Evolutionary conservation across 768 basidiomycete species (phyloP).

Genomic region (Trametes elegans): DNA sequence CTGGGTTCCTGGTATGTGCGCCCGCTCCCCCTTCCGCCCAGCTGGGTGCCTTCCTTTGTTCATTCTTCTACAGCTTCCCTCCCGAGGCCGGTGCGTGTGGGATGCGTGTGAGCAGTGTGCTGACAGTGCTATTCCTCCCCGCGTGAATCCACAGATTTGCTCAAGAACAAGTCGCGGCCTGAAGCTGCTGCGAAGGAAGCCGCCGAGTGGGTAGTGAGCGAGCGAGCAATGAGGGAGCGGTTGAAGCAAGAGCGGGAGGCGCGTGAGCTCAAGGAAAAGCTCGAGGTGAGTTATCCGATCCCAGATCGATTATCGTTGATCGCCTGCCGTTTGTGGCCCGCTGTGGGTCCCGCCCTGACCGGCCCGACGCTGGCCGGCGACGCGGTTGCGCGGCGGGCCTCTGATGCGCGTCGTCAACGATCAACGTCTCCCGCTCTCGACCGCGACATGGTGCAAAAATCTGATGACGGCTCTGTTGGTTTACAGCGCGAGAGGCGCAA

Average conservation of each 20-base stretch:
- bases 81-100: constrained; percentile 23
- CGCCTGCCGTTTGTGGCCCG: constrained; percentile 18
- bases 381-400: not conserved
- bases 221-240: constrained; percentile 73
- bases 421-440: constrained; percentile 4
- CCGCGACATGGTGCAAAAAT: constrained; percentile 3
- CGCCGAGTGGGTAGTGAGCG: constrained; percentile 68
- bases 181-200: constrained; percentile 70
- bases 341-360: not conserved
- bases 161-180: constrained; percentile 83
- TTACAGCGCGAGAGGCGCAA: constrained; percentile 44
- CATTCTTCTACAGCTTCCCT: constrained; percentile 14
- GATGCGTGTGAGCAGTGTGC: constrained; percentile 21
- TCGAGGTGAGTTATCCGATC: constrained; percentile 49
- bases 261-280: constrained; percentile 62
- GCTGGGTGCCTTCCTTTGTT: constrained; percentile 6
- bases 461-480: constrained; percentile 10
- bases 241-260: constrained; percentile 73
- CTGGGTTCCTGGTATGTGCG: not conserved
- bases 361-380: not conserved
- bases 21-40: constrained; percentile 9
- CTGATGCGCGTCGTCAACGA: constrained; percentile 6
- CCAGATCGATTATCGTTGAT: constrained; percentile 22
- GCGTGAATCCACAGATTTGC: constrained; percentile 48
- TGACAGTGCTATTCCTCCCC: constrained; percentile 23